Conservation (phyloP, 2,329 filamentous ascomycete species). For the Nemania serpens region DNA sequence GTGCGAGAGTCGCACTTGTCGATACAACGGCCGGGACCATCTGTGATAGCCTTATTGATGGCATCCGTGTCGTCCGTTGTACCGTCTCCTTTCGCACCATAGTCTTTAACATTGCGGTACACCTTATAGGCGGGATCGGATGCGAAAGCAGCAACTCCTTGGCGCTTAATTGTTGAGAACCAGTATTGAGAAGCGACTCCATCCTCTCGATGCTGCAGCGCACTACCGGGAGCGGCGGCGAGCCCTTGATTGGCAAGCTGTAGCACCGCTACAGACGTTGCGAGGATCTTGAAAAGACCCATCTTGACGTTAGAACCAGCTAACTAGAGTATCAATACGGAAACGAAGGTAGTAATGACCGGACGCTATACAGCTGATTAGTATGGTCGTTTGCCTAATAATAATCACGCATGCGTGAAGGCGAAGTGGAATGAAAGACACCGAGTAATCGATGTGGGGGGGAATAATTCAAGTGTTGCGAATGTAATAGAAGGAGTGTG, state of each 20-base stretch:
- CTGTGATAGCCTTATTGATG: conserved; percentile 81
- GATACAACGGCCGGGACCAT: conserved; percentile 76
- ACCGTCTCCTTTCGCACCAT: conserved; percentile 70
- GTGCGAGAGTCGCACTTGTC: conserved; percentile 82
- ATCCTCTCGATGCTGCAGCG: conserved; percentile 34
- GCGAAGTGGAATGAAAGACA: not conserved
- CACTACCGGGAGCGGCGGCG: conserved; percentile 28
- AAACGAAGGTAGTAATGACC: conserved; percentile 27
- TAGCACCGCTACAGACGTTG: conserved; percentile 35
- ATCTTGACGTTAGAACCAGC: conserved; percentile 41
- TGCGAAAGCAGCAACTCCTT: conserved; percentile 70
- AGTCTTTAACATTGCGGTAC: conserved; percentile 78
- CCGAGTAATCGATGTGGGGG: not conserved
- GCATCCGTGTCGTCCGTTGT: conserved; percentile 82
- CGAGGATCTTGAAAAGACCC: conserved; percentile 41
- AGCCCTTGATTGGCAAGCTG: conserved; percentile 33
- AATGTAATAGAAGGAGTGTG: not conserved
- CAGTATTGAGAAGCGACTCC: conserved; percentile 63
- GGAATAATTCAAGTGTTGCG: not conserved
- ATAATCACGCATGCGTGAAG: conserved; percentile 3
- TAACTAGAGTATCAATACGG: conserved; percentile 30
- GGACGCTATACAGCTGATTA: conserved; percentile 11
- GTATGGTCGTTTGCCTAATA: conserved; percentile 10
- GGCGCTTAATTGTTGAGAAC: conserved; percentile 70
- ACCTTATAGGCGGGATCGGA: conserved; percentile 64